Evolutionary conservation across 768 basidiomycete genomes (phyloP).

Genomic region (Boletus rubroflammeus): DNA sequence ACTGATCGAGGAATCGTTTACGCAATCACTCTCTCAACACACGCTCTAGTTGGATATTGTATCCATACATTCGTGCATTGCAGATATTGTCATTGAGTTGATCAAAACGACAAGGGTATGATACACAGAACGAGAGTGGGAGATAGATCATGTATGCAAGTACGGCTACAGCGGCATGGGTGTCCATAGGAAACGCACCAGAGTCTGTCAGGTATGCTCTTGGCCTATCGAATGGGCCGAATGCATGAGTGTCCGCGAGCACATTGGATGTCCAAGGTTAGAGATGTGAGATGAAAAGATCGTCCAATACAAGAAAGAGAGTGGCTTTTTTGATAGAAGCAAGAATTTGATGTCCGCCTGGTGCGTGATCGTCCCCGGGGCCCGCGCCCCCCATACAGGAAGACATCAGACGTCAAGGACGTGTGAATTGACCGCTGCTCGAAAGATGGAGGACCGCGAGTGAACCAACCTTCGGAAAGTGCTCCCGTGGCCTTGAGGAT

Average conservation of each 20-base stretch:
- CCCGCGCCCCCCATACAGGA: background rate
- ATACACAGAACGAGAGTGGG: conserved; percentile 35
- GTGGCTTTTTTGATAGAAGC: conserved; percentile 21
- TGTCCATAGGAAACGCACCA: conserved; percentile 26
- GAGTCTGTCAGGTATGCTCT: conserved; percentile 1
- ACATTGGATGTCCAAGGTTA: conserved; percentile 19
- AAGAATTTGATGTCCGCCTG: conserved; percentile 21
- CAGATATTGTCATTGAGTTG: conserved; percentile 13
- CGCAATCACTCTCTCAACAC: background rate
- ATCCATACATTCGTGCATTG: conserved; percentile 6
- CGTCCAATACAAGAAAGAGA: conserved; percentile 18
- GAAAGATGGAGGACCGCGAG: conserved; percentile 44
- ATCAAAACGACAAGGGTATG: conserved; percentile 27
- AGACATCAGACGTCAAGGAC: conserved; percentile 27
- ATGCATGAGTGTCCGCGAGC: conserved; percentile 22
- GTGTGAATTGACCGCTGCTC: conserved; percentile 26
- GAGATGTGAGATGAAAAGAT: conserved; percentile 27
- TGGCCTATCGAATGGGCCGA: conserved; percentile 1
- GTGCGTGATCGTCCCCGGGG: conserved; percentile 12
- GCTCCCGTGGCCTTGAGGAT: conserved; percentile 28
- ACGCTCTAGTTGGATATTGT: background rate
- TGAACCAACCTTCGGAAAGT: conserved; percentile 42
- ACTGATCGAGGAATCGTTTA: background rate
- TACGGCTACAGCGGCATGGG: conserved; percentile 26
- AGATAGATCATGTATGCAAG: conserved; percentile 19